Evolutionary conservation across 805 yeast genomes (phyloP).

Genomic region (Kodamaea kaohsiungensis): DNA sequence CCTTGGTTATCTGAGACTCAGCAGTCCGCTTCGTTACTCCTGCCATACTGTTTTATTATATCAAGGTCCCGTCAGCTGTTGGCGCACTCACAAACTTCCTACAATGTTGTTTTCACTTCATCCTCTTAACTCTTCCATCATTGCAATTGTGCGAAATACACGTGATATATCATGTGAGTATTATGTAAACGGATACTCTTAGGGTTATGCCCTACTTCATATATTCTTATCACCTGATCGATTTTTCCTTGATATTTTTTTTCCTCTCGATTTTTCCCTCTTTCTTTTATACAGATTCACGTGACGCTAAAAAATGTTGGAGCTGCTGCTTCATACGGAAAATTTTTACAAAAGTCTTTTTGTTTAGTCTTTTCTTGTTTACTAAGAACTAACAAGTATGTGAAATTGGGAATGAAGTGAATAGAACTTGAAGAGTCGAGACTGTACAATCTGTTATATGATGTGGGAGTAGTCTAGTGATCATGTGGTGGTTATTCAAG

Average conservation of each 20-base stretch:
- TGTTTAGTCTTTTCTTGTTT: slow-evolving; percentile 15
- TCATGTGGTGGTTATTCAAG: no score
- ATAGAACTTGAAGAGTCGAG: no score
- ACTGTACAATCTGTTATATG: no score
- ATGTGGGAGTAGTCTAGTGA: background rate
- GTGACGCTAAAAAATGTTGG: slow-evolving; percentile 1
- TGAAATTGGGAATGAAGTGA: slow-evolving; percentile 3
- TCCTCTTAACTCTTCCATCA: no score
- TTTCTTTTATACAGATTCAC: background rate
- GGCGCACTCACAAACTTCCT: background rate
- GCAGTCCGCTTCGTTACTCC: slow-evolving; percentile 62
- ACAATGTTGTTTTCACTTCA: background rate
- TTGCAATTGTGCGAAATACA: no score
- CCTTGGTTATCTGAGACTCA: slow-evolving; percentile 61
- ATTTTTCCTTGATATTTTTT: no score
- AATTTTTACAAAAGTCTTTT: slow-evolving; percentile 14
- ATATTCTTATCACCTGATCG: no score
- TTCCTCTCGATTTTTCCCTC: no score
- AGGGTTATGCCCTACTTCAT: no score
- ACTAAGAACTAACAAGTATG: slow-evolving; percentile 34
- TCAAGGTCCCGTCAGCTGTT: background rate
- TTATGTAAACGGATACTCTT: no score
- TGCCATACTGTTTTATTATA: background rate
- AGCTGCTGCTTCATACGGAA: slow-evolving; percentile 10
- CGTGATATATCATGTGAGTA: no score